Base-by-base conservation (phyloP, 768 basidiomycete species). In the Leccinellum albellum region DNA sequence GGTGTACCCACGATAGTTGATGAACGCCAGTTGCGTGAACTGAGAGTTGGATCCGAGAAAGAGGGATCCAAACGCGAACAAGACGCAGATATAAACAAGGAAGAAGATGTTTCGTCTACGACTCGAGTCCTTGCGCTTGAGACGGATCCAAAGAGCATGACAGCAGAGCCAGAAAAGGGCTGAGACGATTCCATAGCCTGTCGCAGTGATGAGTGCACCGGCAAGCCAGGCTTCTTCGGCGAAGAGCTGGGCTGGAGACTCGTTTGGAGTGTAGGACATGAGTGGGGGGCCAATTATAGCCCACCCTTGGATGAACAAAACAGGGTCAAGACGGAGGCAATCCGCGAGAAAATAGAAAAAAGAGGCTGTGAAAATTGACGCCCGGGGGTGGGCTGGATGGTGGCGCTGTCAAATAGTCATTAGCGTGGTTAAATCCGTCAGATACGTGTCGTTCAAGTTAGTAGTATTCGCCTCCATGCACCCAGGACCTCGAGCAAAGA, bases 1-100 rank as follows among this genome's bases (percentile, higher is more conserved):
- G 0, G 69, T 52, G 42, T 44, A 70, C 13, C 65, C 62, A 3
- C 70, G 64, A 33, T 72, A 12, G 7, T 70, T 61, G 42, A 70
- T 65, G 35, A 72, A 70, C 17, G 69, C 69, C 47, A 72, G 13
- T 31, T 70, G 69, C 0, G 68, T 70, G 50, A 70, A 72, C 33
- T 59, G 14, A 2, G 69, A 66, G 46, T 62, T 72, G 51, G 70
- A 70, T 24, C 44, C 61, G 6, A 72, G 31, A 24, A 61, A 64
- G 24, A 72, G 61, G 31, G 70, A 56, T 8, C 70, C 69, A 17
- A 68, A 40, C 6, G 51, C 26, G 33, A 70, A 70, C 37, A 68
- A 49, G 56, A 60, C 24, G 47, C 29, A 62, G 53, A 57, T 53
- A 31, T 72, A 72, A 46, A 58, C 2, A 32, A 74, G 53, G 42